Evolutionary conservation across 2,329 filamentous ascomycete genomes (phyloP), one percentile per base, ranked within the genome.

Genomic region (Penicillium sp.): DNA sequence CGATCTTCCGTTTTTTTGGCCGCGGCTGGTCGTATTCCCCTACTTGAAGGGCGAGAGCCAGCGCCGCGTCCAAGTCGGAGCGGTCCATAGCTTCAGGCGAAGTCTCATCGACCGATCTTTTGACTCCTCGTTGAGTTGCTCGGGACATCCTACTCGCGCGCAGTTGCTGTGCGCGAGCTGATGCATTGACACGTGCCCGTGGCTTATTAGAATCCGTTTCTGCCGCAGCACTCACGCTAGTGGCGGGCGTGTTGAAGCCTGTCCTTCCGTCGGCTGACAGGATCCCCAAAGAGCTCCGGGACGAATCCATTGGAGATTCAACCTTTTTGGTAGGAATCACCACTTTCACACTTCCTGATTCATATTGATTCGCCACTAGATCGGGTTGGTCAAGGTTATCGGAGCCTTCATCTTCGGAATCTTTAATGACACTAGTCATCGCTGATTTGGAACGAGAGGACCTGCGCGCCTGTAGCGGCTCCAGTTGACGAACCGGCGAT

Each of bases 241-340:
- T 89, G 37, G 78, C 82, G 5, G 86, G 86, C 3, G 87, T 89
- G 57, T 84, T 85, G 64, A 82, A 83, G 19, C 79, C 82, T 37
- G 77, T 76, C 11, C 76, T 81, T 6, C 76, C 75, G 53, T 78
- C 77, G 52, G 77, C 69, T 24, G 49, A 71, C 10, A 70, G 70
- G 33, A 73, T 73, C 6, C 74, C 73, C 29, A 70, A 61, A 3
- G 78, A 79, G 22, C 75, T 77, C 5, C 76, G 65, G 26, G 78
- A 75, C 1, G 73, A 65, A 8, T 67, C 66, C 41, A 63, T 56
- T 7, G 63, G 44, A 14, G 68, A 61, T 13, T 59, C 53, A 52
- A 59, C 43, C 24, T 69, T 70, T 50, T 64, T 68, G 10, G 63
- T 35, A 0, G 73, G 69, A 2, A 73, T 72, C 21, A 69, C 69